A percentile compares a stretch with the other conserved stretches of the same genome.
Evolutionary conservation across 1,284 basidiomycete genomes (phyloP).

Genomic region (Boletus sp.): DNA sequence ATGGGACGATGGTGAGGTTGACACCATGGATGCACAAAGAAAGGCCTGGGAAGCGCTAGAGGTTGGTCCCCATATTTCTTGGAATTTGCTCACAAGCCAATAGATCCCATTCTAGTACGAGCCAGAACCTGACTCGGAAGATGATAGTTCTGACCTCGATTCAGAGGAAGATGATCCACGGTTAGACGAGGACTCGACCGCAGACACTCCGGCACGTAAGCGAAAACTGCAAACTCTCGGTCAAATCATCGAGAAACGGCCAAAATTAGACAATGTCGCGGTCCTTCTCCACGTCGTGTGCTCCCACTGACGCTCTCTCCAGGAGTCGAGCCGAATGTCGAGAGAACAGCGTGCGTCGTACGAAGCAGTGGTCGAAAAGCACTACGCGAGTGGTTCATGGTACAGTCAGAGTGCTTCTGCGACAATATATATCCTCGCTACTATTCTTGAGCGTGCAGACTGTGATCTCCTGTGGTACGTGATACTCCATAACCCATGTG

Average conservation of each 20-base stretch:
- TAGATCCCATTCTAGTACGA: constrained; percentile 57
- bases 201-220: constrained; percentile 53
- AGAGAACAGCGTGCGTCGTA: constrained; percentile 71
- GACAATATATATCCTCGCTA: constrained; percentile 90
- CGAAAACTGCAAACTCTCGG: constrained; percentile 55
- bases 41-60: constrained; percentile 81
- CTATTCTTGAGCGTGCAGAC: constrained; percentile 86
- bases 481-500: background rate
- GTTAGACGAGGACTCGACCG: constrained; percentile 50
- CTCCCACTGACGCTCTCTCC: constrained; percentile 15
- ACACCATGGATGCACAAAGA: constrained; percentile 63
- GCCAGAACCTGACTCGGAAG: constrained; percentile 72
- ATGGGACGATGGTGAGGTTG: constrained; percentile 89
- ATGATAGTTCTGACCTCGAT: constrained; percentile 53
- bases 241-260: constrained; percentile 51
- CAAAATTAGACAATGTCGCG: constrained; percentile 50
- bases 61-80: constrained; percentile 49
- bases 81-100: constrained; percentile 2
- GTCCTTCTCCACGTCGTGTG: background rate
- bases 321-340: constrained; percentile 55
- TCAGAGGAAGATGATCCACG: constrained; percentile 48
- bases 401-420: constrained; percentile 90
- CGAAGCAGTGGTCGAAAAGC: constrained; percentile 69
- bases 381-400: constrained; percentile 87
- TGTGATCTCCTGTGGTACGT: constrained; percentile 90